Conservation (phyloP, 139 green algal genomes). For the Haematococcus sp. region DNA sequence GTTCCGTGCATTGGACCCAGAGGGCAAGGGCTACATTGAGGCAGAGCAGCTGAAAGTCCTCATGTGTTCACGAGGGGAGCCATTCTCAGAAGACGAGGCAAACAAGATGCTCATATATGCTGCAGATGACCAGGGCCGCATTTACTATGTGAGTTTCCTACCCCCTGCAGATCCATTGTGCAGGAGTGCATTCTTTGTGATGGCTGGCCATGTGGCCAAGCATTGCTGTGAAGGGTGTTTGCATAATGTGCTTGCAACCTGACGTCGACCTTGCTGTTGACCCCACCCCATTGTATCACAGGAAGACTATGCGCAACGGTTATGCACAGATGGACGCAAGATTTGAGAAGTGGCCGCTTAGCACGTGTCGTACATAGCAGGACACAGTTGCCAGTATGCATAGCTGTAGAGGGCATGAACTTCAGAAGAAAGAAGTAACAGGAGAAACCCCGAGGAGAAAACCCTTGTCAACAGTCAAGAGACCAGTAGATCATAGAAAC, state of each 20-base stretch:
- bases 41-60: conserved; percentile 31
- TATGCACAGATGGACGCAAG: conserved; percentile 11
- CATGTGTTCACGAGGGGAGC: conserved; percentile 37
- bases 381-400: too few species aligned
- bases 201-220: not conserved
- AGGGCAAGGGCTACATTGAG: conserved; percentile 51
- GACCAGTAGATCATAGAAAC: too few species aligned
- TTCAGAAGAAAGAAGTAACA: too few species aligned
- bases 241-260: not conserved
- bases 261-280: not conserved
- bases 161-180: too few species aligned
- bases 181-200: too few species aligned
- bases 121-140: conserved; percentile 23
- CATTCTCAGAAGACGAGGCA: conserved; percentile 41
- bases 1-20: conserved; percentile 52
- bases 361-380: too few species aligned
- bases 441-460: too few species aligned
- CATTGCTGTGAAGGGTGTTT: not conserved
- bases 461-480: too few species aligned
- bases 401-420: too few species aligned
- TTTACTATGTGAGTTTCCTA: conserved; percentile 35
- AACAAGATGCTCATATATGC: conserved; percentile 42
- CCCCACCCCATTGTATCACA: not conserved
- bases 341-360: conserved; percentile 7
- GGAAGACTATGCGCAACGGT: conserved; percentile 26